A percentile compares a stretch with the other conserved stretches of the same genome.
Conservation (phyloP, 176 grass and related monocot species). For the Aechmea fasciata region DNA sequence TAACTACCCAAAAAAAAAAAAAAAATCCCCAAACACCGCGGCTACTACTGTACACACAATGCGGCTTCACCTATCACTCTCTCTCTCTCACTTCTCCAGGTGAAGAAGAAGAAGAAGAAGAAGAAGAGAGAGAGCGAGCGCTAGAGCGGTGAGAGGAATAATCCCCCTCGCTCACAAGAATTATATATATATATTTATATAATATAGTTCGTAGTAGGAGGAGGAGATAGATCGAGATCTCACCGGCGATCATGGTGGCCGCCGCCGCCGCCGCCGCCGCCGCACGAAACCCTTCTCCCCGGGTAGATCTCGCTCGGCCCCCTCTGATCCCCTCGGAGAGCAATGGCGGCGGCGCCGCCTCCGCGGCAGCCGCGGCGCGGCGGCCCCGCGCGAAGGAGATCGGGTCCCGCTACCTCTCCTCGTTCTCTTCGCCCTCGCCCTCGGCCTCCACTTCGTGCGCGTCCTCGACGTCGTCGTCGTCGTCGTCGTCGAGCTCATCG, state of each 20-base stretch:
- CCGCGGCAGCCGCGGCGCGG: constrained; percentile 9
- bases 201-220: not conserved
- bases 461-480: constrained; percentile 19
- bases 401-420: constrained; percentile 34
- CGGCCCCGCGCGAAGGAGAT: constrained; percentile 32
- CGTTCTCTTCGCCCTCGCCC: constrained; percentile 12
- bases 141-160: not conserved
- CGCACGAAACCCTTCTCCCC: not conserved
- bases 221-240: constrained; percentile 22
- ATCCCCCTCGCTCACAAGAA: not conserved
- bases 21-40: too few species aligned
- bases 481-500: constrained; percentile 8
- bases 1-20: too few species aligned
- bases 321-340: constrained; percentile 42
- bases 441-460: constrained; percentile 27
- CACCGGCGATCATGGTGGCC: constrained; percentile 27
- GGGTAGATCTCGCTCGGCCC: constrained; percentile 17
- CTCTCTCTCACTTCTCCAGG: too few species aligned
- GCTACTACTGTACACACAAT: too few species aligned
- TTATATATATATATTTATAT: not conserved
- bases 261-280: constrained; percentile 6
- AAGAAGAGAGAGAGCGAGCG: not conserved
- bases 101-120: not conserved
- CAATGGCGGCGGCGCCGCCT: constrained; percentile 20
- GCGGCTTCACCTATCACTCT: too few species aligned